Conservation (phyloP, 306 rosid species). For the Dryas alaskensis region DNA sequence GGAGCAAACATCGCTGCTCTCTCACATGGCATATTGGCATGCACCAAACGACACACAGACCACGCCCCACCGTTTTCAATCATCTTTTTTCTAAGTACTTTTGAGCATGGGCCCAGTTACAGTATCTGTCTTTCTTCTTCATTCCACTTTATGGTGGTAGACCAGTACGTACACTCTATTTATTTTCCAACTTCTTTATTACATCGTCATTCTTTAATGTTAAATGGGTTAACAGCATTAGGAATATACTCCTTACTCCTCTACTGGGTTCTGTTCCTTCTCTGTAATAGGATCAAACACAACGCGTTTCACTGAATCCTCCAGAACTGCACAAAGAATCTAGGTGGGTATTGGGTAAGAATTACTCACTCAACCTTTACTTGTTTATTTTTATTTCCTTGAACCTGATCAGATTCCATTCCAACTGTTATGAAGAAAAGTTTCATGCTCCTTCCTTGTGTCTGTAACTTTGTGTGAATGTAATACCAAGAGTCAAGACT, state of each 20-base stretch:
- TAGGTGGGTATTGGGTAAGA: background rate
- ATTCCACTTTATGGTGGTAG: too few relatives aligned
- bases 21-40: background rate
- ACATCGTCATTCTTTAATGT: background rate
- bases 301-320: background rate
- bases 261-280: constrained; percentile 5
- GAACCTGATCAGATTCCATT: background rate
- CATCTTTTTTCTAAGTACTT: background rate
- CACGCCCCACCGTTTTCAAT: background rate
- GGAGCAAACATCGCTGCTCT: background rate
- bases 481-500: background rate
- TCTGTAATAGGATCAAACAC: constrained; percentile 4
- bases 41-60: constrained; percentile 5
- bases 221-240: constrained; percentile 1
- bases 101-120: background rate
- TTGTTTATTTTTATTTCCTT: background rate
- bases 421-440: background rate
- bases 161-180: background rate
- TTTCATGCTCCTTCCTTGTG: background rate
- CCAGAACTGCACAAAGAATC: background rate
- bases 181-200: background rate
- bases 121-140: background rate
- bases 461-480: background rate
- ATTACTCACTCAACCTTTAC: constrained; percentile 2
- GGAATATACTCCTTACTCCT: constrained; percentile 1